Evolutionary conservation across 257 asterid genomes (phyloP).

Genomic region (Nicotiana benthamiana): DNA sequence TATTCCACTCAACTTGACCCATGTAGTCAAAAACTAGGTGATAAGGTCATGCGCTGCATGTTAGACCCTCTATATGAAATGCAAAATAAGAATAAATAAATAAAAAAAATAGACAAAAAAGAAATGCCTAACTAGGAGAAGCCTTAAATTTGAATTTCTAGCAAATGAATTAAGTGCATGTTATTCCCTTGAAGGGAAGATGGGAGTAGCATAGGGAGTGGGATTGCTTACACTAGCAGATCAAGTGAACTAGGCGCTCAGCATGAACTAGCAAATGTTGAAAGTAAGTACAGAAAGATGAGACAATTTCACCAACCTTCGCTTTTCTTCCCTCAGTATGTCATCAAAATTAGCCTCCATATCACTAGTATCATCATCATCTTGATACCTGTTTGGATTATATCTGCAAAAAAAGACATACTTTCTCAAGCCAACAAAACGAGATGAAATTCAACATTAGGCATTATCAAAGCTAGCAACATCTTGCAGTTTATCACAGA

Average conservation of each 20-base stretch:
- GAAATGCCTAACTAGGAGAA: background rate
- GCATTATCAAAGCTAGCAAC: background rate
- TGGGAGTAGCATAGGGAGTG: background rate
- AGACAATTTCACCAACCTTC: slow-evolving; percentile 47
- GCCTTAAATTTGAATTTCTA: background rate
- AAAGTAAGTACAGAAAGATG: background rate
- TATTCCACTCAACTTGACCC: background rate
- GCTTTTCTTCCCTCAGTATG: slow-evolving; percentile 57
- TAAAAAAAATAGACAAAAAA: background rate
- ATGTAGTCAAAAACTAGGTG: background rate
- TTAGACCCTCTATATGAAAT: background rate
- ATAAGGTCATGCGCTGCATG: background rate
- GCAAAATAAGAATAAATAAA: background rate
- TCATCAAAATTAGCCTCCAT: slow-evolving; percentile 79
- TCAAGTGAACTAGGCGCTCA: background rate
- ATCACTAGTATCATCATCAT: slow-evolving; percentile 61
- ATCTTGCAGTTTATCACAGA: background rate
- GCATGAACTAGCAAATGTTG: background rate
- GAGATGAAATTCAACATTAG: background rate
- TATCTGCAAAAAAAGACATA: slow-evolving; percentile 37
- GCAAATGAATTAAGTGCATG: background rate
- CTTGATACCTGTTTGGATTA: slow-evolving; percentile 45
- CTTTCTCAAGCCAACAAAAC: background rate
- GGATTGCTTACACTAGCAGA: background rate
- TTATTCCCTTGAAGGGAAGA: background rate